These are phyloP conservation scores for Ophiostoma montium DNA, from an alignment of 2,329 filamentous ascomycete species.

Conservation along the genomic window DNA sequence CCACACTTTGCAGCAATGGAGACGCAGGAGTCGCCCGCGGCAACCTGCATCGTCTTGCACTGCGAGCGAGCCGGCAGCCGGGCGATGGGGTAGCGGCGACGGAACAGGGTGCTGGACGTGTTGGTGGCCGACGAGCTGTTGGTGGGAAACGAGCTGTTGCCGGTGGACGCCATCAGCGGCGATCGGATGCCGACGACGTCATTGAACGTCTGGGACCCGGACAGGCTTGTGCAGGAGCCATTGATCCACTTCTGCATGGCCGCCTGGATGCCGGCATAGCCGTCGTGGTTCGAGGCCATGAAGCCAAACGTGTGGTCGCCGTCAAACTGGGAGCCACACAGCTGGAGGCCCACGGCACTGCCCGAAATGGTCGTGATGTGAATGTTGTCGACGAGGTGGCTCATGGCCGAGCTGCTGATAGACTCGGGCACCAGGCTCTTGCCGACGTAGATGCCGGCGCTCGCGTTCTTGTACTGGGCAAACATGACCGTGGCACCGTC, in stretches of 20 bases:
- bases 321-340: conserved; percentile 20
- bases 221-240: conserved; percentile 13
- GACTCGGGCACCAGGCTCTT: not conserved
- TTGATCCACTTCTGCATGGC: conserved; percentile 18
- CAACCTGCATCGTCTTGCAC: conserved; percentile 7
- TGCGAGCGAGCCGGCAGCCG: not conserved
- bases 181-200: not conserved
- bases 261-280: conserved; percentile 19
- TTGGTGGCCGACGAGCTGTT: no score
- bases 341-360: conserved; percentile 17
- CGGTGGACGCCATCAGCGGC: no score
- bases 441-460: not conserved
- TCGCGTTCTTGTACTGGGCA: not conserved
- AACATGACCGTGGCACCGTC: not conserved
- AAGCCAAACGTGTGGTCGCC: conserved; percentile 22
- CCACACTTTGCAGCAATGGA: conserved; percentile 10
- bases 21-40: conserved; percentile 6
- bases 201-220: no score
- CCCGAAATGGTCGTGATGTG: not conserved
- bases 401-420: not conserved
- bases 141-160: no score
- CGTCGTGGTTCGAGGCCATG: conserved; percentile 19
- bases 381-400: not conserved
- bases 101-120: not conserved
- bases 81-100: not conserved